These are phyloP conservation scores for Drosera capensis DNA, from an alignment of 148 eudicot genomes.

Conservation along the genomic window DNA sequence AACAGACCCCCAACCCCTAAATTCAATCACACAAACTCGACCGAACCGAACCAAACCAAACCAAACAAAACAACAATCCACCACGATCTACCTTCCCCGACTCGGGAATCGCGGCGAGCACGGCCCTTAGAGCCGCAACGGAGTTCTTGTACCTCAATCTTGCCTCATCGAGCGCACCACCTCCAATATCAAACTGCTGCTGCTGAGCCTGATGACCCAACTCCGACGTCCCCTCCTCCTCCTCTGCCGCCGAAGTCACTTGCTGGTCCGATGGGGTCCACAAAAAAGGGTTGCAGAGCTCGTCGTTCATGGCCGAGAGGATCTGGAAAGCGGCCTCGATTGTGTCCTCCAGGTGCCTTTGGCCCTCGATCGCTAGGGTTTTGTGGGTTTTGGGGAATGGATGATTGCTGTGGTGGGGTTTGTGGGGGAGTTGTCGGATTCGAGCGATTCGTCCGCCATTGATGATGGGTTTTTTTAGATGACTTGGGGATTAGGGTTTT, in stretches of 20 bases:
- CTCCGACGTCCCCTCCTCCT: conserved; percentile 24
- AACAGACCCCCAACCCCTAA: too few species aligned
- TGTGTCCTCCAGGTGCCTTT: conserved; percentile 68
- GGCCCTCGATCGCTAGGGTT: conserved; percentile 66
- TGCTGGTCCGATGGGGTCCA: conserved; percentile 54
- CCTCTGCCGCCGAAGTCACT: too few species aligned
- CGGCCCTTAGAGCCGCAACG: conserved; percentile 44
- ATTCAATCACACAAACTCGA: background rate
- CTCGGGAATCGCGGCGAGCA: conserved; percentile 50
- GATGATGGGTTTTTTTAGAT: background rate
- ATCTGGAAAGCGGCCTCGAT: conserved; percentile 70
- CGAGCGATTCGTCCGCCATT: conserved; percentile 18
- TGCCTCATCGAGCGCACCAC: conserved; percentile 79
- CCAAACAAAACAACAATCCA: background rate
- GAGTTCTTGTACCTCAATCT: conserved; percentile 64
- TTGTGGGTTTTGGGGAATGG: conserved; percentile 14
- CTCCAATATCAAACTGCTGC: conserved; percentile 59
- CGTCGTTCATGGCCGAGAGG: conserved; percentile 84
- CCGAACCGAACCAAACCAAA: background rate
- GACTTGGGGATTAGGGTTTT: too few species aligned
- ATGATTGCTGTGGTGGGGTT: conserved; percentile 17
- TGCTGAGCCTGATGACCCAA: conserved; percentile 31
- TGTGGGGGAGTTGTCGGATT: conserved; percentile 11
- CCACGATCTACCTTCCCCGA: conserved; percentile 29
- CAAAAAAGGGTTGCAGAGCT: conserved; percentile 68